Evolutionary conservation across 495 filamentous ascomycete genomes (phyloP).

Genomic region (Cercophora samala): DNA sequence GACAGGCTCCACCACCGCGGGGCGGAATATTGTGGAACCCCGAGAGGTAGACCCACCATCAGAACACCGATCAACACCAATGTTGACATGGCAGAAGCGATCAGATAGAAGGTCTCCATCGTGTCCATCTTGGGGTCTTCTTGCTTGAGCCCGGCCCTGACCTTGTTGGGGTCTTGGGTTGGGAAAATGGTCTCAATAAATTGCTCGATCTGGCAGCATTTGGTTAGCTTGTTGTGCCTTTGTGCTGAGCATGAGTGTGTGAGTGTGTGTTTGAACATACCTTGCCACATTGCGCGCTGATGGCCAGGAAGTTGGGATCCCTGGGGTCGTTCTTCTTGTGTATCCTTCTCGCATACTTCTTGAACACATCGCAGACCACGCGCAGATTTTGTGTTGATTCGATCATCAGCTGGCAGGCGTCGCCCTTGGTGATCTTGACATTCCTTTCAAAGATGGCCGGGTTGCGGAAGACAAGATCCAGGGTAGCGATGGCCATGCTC

Average conservation of each 20-base stretch:
- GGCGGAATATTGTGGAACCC: constrained; percentile 5
- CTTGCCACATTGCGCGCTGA: constrained; percentile 85
- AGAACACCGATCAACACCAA: constrained; percentile 39
- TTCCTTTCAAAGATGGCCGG: constrained; percentile 81
- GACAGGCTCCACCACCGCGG: constrained; percentile 2
- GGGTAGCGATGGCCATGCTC: constrained; percentile 93
- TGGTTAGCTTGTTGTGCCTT: constrained; percentile 4
- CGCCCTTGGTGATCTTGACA: constrained; percentile 94
- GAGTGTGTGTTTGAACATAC: constrained; percentile 46
- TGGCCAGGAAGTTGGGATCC: constrained; percentile 91
- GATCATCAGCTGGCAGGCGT: constrained; percentile 87
- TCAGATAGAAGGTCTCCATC: constrained; percentile 38
- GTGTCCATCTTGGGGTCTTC: constrained; percentile 29
- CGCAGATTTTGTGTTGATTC: constrained; percentile 86
- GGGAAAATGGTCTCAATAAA: constrained; percentile 97
- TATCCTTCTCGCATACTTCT: constrained; percentile 70
- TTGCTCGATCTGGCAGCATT: constrained; percentile 72
- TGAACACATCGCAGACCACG: constrained; percentile 75
- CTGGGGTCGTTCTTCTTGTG: constrained; percentile 91
- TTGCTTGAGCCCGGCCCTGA: constrained; percentile 32
- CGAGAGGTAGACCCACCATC: constrained; percentile 40
- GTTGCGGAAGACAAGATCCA: constrained; percentile 90
- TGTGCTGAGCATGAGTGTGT: background rate
- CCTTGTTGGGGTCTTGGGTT: constrained; percentile 51
- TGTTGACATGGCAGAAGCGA: constrained; percentile 33